Evolutionary conservation across 1,284 basidiomycete species (phyloP), one percentile per base, ranked within the genome.

Genomic region (Cryptococcus sp.): DNA sequence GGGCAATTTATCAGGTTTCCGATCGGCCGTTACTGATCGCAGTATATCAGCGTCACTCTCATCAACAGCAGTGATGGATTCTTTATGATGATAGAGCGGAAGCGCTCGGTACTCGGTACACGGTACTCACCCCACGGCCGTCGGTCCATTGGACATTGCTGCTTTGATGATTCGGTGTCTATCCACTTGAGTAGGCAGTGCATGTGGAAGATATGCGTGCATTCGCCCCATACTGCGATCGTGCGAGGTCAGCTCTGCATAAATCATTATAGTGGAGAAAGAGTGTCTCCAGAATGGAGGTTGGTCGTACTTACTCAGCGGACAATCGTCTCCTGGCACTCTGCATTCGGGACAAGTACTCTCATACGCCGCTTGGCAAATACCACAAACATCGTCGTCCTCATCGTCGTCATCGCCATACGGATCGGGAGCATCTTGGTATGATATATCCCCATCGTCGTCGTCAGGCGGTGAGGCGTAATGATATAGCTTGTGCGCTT

Each of bases 141-240:
- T 46, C 93, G 83, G 72, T 96, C 93, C 88, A 97, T 93, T 13
- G 93, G 93, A 81, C 93, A 96, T 70, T 92, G 90, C 67, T 89
- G 87, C 74, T 94, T 94, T 39, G 89, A 91, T 16, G 88, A 85
- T 3, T 87, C 83, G 0, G 91, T 93, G 2, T 87, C 87, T 61
- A 96, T 86, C 93, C 93, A 97, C 76, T 95, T 95, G 66, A 94
- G 83, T 15, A 97, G 80, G 79, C 93, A 96, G 77, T 94, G 91
- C 90, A 93, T 91, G 76, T 94, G 92, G 74, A 93, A 94, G 56
- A 95, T 87, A 75, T 96, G 93, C 6, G 87, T 91, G 72, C 93
- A 97, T 79, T 94, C 88, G 25, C 93, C 93, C 91, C 92, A 96
- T 57, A 96, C 93, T 59, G 59, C 8, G 13, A 3, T 27, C 8